Base-by-base conservation (phyloP, 495 filamentous ascomycete genomes). In the Tuber indicum region DNA sequence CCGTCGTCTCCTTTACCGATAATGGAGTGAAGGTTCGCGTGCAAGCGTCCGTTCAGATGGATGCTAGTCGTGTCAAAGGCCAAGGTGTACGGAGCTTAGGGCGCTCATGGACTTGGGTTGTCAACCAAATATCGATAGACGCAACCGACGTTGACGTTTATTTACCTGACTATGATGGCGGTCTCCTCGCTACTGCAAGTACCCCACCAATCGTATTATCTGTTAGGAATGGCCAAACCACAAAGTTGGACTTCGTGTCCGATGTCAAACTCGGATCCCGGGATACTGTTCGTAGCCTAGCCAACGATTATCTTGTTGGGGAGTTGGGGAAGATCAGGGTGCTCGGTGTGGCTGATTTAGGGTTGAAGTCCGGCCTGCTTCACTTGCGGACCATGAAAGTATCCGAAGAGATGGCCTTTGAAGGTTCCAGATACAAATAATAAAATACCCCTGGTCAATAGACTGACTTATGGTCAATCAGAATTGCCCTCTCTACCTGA, bases 221-320 rank as follows among this genome's bases (percentile, higher is more conserved):
- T 76, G 88, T 98, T 72, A 88, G 90, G 74, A 92, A 96, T 84
- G 91, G 93, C 41, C 88, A 91, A 79, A 88, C 86, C 42, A 98
- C 92, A 36, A 84, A 87, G 73, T 85, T 98, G 47, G 92, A 97
- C 78, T 91, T 98, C 77, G 84, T 95, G 74, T 88, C 90, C 45
- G 91, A 96, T 77, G 84, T 97, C 72, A 84, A 87, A 41, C 91
- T 93, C 26, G 93, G 92, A 46, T 90, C 94, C 79, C 85, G 93
- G n/a, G 90, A 92, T 76, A 91, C 90, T 14, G 89, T 97, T 72
- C 90, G 92, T 70, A 87, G 87, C n/a, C 88, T 98, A 75, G 93
- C 93, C 26, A 90, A 93, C 78, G 93, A 97, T 83, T 99, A 93
- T 91, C 80, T 99, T 74, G 89, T 92, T 32, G 94, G 95, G 46